phyloP scores from a whole-genome alignment of 176 grass and related monocot genomes.

The Secale cereale region DNA sequence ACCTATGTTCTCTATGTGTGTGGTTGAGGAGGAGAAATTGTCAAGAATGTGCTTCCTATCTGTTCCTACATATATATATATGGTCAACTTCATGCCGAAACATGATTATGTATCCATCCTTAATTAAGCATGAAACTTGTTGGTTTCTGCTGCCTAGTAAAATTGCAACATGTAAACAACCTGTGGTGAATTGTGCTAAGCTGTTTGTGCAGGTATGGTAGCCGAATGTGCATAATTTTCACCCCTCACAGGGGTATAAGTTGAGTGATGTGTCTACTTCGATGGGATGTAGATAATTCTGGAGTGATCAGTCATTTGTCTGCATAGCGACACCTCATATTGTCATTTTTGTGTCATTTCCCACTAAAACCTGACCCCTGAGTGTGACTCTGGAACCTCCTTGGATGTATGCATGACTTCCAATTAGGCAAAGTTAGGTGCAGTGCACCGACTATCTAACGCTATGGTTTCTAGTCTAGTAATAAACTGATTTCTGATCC shows the following conservation, averaged over 20 bases:
- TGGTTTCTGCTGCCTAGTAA: background rate
- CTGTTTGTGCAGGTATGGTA: background rate
- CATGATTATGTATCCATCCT: background rate
- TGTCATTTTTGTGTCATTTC: background rate
- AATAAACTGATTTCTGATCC: background rate
- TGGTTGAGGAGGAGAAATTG: constrained; percentile 4
- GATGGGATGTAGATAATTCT: background rate
- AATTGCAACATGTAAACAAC: background rate
- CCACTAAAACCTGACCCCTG: background rate
- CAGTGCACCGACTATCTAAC: background rate
- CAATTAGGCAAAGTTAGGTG: background rate
- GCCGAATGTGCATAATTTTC: background rate
- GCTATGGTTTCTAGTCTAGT: background rate
- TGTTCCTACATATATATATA: background rate
- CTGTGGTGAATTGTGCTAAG: background rate
- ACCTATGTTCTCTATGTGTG: constrained; percentile 15
- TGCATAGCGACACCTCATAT: background rate
- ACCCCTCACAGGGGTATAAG: background rate
- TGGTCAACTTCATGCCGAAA: background rate
- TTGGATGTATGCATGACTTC: background rate
- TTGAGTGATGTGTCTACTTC: constrained; percentile 3
- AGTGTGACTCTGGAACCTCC: background rate
- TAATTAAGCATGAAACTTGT: background rate
- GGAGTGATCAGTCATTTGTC: background rate
- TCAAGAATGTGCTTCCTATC: constrained; percentile 6